A percentile compares a stretch with the other conserved stretches of the same genome.
phyloP scores from a whole-genome alignment of 805 yeast genomes.

The Candida glaebosa region DNA sequence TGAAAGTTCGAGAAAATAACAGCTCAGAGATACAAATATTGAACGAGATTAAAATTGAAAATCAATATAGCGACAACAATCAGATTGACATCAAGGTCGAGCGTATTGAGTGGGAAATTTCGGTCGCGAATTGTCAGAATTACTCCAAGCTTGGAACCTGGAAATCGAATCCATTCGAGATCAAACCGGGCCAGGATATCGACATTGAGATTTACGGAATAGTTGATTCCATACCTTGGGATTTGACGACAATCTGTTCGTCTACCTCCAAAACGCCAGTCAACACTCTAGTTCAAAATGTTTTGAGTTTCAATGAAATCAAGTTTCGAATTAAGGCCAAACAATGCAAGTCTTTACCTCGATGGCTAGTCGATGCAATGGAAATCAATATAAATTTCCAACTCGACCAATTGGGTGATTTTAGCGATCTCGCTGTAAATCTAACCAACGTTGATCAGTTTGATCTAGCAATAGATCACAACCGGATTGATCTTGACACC shows the following conservation, averaged over 20 bases:
- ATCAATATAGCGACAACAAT: slow-evolving; percentile 15
- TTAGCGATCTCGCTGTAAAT: background rate
- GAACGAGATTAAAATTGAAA: slow-evolving; percentile 7
- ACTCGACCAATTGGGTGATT: background rate
- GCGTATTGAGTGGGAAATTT: slow-evolving; percentile 25
- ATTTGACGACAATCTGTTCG: slow-evolving; percentile 17
- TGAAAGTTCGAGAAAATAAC: background rate
- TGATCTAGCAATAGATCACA: slow-evolving; percentile 1
- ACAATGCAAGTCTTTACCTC: slow-evolving; percentile 15
- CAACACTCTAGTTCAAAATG: slow-evolving; percentile 16
- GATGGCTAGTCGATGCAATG: slow-evolving; percentile 22
- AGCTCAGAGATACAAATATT: slow-evolving; percentile 9
- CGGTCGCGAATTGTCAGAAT: slow-evolving; percentile 22
- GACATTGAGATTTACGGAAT: slow-evolving; percentile 17
- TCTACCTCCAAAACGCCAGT: slow-evolving; percentile 16
- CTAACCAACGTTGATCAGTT: background rate
- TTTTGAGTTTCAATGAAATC: background rate
- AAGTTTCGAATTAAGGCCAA: slow-evolving; percentile 3
- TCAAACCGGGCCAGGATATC: slow-evolving; percentile 14
- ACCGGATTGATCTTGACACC: slow-evolving; percentile 1
- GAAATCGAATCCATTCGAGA: slow-evolving; percentile 12
- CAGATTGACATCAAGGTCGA: slow-evolving; percentile 12
- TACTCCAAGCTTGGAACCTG: slow-evolving; percentile 22
- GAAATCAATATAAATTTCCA: slow-evolving; percentile 3
- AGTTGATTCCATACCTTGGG: slow-evolving; percentile 16